A percentile compares a stretch with the other conserved stretches of the same genome.
These are phyloP conservation scores for Euphorbia peplus DNA, from an alignment of 345 rosid species.

Conservation along the genomic window DNA sequence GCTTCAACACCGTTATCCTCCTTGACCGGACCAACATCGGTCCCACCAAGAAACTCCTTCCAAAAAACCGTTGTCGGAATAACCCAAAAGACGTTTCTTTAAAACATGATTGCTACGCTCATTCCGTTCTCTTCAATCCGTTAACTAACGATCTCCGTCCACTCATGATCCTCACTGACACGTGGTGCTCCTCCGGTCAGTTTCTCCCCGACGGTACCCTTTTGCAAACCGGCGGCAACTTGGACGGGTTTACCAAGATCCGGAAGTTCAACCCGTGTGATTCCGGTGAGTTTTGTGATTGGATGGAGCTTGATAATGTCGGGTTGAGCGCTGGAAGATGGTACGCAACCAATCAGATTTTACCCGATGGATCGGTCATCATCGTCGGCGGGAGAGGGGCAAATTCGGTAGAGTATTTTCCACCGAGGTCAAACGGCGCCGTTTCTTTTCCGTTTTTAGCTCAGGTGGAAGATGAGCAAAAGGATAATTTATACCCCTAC, in stretches of 20 bases:
- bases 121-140: conserved; percentile 25
- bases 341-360: conserved; percentile 74
- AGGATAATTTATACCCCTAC: conserved; percentile 90
- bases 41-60: conserved; percentile 58
- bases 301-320: conserved; percentile 29
- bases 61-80: conserved; percentile 53
- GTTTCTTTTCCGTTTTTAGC: conserved; percentile 60
- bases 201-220: conserved; percentile 30
- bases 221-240: conserved; percentile 27
- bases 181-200: conserved; percentile 35
- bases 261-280: conserved; percentile 30
- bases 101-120: conserved; percentile 76
- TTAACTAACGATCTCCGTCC: conserved; percentile 22
- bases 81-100: conserved; percentile 46
- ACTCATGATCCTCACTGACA: conserved; percentile 29
- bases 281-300: conserved; percentile 15
- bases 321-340: conserved; percentile 45
- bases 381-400: conserved; percentile 71
- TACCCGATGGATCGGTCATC: conserved; percentile 73
- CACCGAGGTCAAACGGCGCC: conserved; percentile 49
- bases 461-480: conserved; percentile 66
- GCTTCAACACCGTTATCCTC: conserved; percentile 89
- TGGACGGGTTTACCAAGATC: conserved; percentile 29
- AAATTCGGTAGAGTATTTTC: conserved; percentile 33
- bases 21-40: conserved; percentile 88